Conservation (phyloP, 2,329 filamentous ascomycete species). For the Clarireedia sp. region DNA sequence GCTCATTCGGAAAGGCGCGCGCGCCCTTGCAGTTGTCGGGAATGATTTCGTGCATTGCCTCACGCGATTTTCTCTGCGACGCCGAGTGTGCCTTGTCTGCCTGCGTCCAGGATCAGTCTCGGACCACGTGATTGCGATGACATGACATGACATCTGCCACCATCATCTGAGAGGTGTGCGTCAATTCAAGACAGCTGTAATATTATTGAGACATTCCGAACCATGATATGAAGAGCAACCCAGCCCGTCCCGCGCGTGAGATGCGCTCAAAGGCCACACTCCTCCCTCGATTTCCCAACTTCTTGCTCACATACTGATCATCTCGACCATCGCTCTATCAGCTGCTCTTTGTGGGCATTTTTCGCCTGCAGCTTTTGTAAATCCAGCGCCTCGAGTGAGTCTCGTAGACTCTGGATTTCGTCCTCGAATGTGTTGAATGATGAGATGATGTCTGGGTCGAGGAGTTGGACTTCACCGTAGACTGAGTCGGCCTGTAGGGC, state of each 20-base stretch:
- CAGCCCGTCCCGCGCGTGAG: neutral
- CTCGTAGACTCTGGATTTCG: constrained; percentile 34
- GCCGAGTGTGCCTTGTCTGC: neutral
- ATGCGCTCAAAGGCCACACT: neutral
- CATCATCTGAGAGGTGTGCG: constrained; percentile 3
- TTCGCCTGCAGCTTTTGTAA: constrained; percentile 31
- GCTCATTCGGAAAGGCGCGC: neutral
- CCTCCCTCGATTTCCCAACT: neutral
- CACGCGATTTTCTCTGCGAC: neutral
- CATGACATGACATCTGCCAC: constrained; percentile 9
- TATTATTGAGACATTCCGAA: neutral
- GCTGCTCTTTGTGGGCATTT: constrained; percentile 42
- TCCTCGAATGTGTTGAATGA: constrained; percentile 35
- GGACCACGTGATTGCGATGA: constrained; percentile 5
- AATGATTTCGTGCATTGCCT: constrained; percentile 5
- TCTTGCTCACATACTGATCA: constrained; percentile 11
- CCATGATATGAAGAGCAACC: constrained; percentile 4
- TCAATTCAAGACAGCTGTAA: neutral
- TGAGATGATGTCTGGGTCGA: constrained; percentile 45
- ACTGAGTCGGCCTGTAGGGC: constrained; percentile 46
- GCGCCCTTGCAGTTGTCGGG: constrained; percentile 6
- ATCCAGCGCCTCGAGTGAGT: constrained; percentile 29
- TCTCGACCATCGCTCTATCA: constrained; percentile 38
- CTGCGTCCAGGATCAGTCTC: neutral
- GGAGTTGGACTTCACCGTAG: constrained; percentile 40